Base-by-base conservation (phyloP, 139 green algal genomes). In the Chlamydomonas asymmetrica region DNA sequence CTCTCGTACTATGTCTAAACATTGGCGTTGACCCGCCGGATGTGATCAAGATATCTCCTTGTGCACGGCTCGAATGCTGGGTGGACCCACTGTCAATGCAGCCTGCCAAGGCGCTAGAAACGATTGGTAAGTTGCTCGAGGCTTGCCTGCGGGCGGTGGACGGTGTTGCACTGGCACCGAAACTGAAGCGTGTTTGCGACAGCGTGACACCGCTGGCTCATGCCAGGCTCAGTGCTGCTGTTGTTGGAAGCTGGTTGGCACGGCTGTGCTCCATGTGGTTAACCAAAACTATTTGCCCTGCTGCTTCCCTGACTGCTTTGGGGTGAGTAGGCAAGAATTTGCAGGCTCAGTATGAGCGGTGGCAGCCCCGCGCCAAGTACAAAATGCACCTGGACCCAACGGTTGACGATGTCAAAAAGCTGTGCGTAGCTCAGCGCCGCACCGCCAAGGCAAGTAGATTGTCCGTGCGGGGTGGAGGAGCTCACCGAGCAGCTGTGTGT, bases 311-410 rank as follows among this genome's bases (percentile, higher is more conserved):
- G n/a, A n/a, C n/a, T 65, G 27, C 62, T 56, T 61, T 40, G 48
- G 22, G 23, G 7, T 38, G 8, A 80, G 65, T 85, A 96, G 92
- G 91, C 73, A 98, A 98, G 75, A 97, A 95, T 73, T 88, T 99
- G n/a, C 97, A 99, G 81, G 90, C 91, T 43, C 96, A 99, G 82
- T 99, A 99, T 84, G 97, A 99, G 84, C 88, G 97, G 5, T 99
- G 96, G 97, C 97, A 99, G 89, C 93, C 94, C 6, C 86, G 93
- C 31, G 94, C 92, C 62, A 97, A 97, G 83, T 99, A 99, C 89
- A 98, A 94, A 81, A 91, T 95, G 85, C 88, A 96, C 80, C 85
- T 98, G 69, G 97, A 99, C 76, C 96, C 97, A 48, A 99, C 96
- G 10, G 88, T 97, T 34, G 97, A 99, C 2, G 95, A 99, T 59